These are phyloP conservation scores for Fusarium globosum DNA, from an alignment of 2,329 filamentous ascomycete genomes.

Conservation along the genomic window DNA sequence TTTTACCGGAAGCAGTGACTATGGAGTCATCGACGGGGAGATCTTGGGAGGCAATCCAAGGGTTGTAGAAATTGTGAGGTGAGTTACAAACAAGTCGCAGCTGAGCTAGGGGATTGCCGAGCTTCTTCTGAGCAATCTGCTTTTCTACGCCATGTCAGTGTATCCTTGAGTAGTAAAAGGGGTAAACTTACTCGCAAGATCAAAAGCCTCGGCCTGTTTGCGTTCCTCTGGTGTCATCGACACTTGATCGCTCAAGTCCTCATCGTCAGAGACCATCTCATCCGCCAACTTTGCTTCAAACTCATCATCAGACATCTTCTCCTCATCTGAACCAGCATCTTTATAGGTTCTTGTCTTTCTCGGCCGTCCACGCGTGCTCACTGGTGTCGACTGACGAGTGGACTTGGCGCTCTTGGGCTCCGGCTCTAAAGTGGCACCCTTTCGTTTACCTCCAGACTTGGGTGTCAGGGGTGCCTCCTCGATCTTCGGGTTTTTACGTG, in stretches of 20 bases:
- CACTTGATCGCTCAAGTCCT: constrained; percentile 46
- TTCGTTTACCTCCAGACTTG: constrained; percentile 47
- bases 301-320: constrained; percentile 79
- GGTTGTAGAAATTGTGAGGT: constrained; percentile 96
- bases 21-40: constrained; percentile 79
- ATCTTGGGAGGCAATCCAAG: constrained; percentile 74
- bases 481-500: constrained; percentile 42
- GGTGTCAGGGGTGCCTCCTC: constrained; percentile 34
- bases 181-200: constrained; percentile 75
- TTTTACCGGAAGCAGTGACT: constrained; percentile 91
- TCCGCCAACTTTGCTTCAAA: constrained; percentile 83
- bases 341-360: constrained; percentile 62
- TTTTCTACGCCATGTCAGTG: constrained; percentile 65
- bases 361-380: constrained; percentile 62
- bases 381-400: constrained; percentile 79
- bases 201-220: constrained; percentile 74
- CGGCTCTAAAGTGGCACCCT: constrained; percentile 47
- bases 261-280: constrained; percentile 61
- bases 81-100: constrained; percentile 91
- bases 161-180: background rate
- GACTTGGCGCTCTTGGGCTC: constrained; percentile 77
- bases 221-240: constrained; percentile 67
- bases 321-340: constrained; percentile 69
- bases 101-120: constrained; percentile 94
- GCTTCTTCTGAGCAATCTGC: constrained; percentile 89